phyloP scores from a whole-genome alignment of 2,329 filamentous ascomycete species.

The Sporothrix luriei region DNA sequence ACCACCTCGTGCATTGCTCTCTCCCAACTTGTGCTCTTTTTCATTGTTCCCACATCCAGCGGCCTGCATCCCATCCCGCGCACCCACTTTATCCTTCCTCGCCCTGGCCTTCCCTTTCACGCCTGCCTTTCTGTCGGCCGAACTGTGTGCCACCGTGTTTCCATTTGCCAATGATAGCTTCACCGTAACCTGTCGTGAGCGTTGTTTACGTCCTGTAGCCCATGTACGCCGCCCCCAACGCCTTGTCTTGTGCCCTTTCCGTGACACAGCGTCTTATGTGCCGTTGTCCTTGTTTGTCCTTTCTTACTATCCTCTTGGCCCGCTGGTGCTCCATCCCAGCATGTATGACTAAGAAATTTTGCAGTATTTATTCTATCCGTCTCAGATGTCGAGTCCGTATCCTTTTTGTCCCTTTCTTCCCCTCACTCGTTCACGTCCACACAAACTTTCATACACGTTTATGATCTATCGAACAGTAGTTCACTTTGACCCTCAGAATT shows the following conservation, averaged over 20 bases:
- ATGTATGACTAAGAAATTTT: no score
- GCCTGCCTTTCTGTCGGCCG: not conserved
- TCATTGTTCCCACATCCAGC: constrained; percentile 5
- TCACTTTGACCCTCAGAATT: no score
- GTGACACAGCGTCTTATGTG: constrained; percentile 15
- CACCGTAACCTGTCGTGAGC: not conserved
- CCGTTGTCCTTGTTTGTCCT: constrained; percentile 14
- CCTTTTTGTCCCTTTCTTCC: not conserved
- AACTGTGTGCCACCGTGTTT: not conserved
- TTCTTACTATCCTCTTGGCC: not conserved
- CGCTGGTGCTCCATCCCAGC: not conserved
- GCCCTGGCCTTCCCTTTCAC: not conserved
- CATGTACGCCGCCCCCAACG: not conserved
- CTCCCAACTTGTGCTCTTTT: constrained; percentile 3
- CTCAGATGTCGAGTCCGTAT: not conserved
- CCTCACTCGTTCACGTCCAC: not conserved
- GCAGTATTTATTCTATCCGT: constrained; percentile 3
- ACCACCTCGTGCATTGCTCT: not conserved
- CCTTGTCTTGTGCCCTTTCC: constrained; percentile 13
- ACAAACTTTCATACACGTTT: no score
- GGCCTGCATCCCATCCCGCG: constrained; percentile 23
- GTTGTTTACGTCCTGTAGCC: not conserved
- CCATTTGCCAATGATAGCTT: not conserved
- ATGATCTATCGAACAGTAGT: not conserved
- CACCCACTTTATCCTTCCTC: not conserved